A percentile compares a stretch with the other conserved stretches of the same genome.
These are phyloP conservation scores for Voacanga thouarsii DNA, from an alignment of 257 asterid species.

Conservation along the genomic window DNA sequence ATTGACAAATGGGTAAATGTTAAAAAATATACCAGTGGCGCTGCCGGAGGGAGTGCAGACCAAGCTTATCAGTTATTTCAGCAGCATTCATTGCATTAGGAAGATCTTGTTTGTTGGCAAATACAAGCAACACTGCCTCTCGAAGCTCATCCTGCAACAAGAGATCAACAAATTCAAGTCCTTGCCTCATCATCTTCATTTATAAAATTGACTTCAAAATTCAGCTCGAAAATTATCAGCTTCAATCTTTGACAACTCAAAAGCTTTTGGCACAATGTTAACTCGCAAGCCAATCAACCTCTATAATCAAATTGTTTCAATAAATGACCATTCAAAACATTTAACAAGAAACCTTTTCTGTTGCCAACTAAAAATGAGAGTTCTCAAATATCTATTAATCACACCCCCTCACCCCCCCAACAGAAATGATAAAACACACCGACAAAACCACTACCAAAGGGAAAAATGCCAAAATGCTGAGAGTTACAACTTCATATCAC, in stretches of 20 bases:
- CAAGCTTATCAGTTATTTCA: constrained; percentile 88
- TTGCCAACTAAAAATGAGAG: background rate
- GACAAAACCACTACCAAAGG: background rate
- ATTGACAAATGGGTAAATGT: background rate
- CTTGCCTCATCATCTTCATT: background rate
- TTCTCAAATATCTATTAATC: too few relatives aligned
- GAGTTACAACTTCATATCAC: background rate
- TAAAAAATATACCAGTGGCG: constrained; percentile 66
- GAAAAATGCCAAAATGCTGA: background rate
- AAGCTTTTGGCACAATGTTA: background rate
- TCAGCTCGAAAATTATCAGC: background rate
- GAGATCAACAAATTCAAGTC: background rate
- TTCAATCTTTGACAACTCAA: background rate
- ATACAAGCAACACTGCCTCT: constrained; percentile 82
- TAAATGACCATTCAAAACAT: background rate
- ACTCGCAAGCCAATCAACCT: background rate
- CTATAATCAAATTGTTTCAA: background rate
- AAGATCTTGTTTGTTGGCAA: constrained; percentile 93
- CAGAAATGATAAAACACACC: too few relatives aligned
- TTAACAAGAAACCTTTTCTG: background rate
- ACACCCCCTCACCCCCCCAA: too few relatives aligned
- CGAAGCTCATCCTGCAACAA: constrained; percentile 73
- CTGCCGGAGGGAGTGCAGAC: constrained; percentile 89
- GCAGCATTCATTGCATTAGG: constrained; percentile 96
- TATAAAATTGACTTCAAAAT: background rate